phyloP scores from a whole-genome alignment of 2,329 filamentous ascomycete species.

The Periconia sp. region DNA sequence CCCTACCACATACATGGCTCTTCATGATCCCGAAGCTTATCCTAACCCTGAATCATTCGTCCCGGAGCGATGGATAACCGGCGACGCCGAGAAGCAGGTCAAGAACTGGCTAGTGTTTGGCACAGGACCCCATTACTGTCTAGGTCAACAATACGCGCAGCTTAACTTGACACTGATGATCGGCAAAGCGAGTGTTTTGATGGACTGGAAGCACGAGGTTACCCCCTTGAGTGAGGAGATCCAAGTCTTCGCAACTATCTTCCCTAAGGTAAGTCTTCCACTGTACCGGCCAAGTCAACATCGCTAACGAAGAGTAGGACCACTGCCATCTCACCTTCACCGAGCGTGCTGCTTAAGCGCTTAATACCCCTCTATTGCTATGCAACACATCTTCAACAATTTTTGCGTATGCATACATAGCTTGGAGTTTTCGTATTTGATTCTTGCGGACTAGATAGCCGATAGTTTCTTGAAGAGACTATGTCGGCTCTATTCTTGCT shows the following conservation, averaged over 20 bases:
- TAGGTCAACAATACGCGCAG: slow-evolving; percentile 91
- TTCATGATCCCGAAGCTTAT: slow-evolving; percentile 93
- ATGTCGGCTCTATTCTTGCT: slow-evolving; percentile 17
- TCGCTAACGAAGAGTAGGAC: slow-evolving; percentile 61
- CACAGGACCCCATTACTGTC: slow-evolving; percentile 93
- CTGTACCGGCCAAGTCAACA: too few species aligned
- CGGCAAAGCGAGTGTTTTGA: slow-evolving; percentile 83
- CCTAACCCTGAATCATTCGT: slow-evolving; percentile 76
- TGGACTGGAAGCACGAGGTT: slow-evolving; percentile 89
- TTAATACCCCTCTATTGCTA: slow-evolving; percentile 14
- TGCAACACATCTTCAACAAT: slow-evolving; percentile 29
- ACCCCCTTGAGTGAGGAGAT: slow-evolving; percentile 90
- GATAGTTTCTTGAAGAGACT: neutral
- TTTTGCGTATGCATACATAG: slow-evolving; percentile 32
- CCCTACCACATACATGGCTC: slow-evolving; percentile 85
- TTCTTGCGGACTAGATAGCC: slow-evolving; percentile 16
- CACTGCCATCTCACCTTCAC: slow-evolving; percentile 81
- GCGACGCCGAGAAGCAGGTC: slow-evolving; percentile 85
- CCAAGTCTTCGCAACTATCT: slow-evolving; percentile 97
- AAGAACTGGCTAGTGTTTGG: slow-evolving; percentile 99
- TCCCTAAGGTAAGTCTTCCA: slow-evolving; percentile 84
- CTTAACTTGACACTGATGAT: slow-evolving; percentile 88
- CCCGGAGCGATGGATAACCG: slow-evolving; percentile 70
- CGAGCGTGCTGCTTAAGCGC: slow-evolving; percentile 32
- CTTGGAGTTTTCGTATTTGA: slow-evolving; percentile 24